These are phyloP conservation scores for Carex myosuroides DNA, from an alignment of 176 grass and related monocot species.

Conservation along the genomic window DNA sequence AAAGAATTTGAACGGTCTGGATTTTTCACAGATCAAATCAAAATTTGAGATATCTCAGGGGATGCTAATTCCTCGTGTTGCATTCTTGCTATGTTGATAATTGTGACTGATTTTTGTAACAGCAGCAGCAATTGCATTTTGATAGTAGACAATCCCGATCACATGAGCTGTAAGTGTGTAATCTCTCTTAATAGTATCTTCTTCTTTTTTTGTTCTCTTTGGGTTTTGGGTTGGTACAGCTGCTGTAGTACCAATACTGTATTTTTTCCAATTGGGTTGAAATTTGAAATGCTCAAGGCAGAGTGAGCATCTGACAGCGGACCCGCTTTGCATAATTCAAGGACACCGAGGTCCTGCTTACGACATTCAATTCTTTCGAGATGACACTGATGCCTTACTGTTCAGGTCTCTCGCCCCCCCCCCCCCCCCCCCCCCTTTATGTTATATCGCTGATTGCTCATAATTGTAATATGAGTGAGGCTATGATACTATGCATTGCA, in stretches of 20 bases:
- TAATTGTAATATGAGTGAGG: background rate
- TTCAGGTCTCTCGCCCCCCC: constrained; percentile 38
- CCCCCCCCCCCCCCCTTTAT: background rate
- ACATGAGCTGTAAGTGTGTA: background rate
- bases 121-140: background rate
- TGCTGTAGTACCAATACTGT: background rate
- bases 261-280: background rate
- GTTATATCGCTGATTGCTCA: background rate
- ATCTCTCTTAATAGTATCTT: background rate
- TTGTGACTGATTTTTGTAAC: background rate
- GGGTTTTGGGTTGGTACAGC: background rate
- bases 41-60: too few species aligned
- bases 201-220: background rate
- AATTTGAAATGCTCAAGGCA: background rate
- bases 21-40: too few species aligned
- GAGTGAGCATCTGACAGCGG: constrained; percentile 6
- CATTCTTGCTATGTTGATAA: background rate
- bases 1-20: too few species aligned
- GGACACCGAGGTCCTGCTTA: constrained; percentile 71
- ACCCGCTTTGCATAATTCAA: constrained; percentile 54
- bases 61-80: background rate
- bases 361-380: constrained; percentile 64
- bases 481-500: too few species aligned
- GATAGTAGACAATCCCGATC: background rate
- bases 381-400: constrained; percentile 42